These are phyloP conservation scores for Anacardium occidentale DNA, from an alignment of 345 rosid species.

Conservation along the genomic window DNA sequence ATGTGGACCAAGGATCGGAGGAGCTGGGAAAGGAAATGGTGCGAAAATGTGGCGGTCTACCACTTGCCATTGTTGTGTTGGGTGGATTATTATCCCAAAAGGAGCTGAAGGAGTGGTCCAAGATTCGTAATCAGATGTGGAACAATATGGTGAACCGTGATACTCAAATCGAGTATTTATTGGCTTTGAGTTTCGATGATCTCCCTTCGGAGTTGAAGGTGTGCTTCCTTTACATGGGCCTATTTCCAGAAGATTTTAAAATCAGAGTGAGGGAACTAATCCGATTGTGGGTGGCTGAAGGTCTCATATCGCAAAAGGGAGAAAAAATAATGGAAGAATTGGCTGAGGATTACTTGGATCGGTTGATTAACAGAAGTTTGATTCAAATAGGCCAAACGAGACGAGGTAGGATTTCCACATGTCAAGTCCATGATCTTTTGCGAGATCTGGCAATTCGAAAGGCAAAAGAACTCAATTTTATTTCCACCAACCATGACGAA, in stretches of 20 bases:
- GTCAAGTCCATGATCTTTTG: constrained; percentile 42
- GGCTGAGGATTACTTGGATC: constrained; percentile 23
- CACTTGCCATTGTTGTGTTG: constrained; percentile 20
- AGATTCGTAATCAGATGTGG: neutral
- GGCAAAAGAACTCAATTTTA: constrained; percentile 30
- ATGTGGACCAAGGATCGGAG: neutral
- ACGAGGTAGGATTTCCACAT: constrained; percentile 33
- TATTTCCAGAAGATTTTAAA: constrained; percentile 27
- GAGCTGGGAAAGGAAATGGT: constrained; percentile 14
- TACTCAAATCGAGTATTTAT: constrained; percentile 10
- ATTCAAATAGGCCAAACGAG: constrained; percentile 30
- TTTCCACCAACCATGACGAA: constrained; percentile 1
- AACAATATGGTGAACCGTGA: neutral
- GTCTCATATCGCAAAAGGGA: constrained; percentile 13
- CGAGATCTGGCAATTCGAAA: constrained; percentile 33
- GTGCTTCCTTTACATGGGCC: constrained; percentile 29
- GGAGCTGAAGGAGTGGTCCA: neutral
- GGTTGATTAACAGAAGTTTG: constrained; percentile 33
- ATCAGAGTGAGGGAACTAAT: constrained; percentile 16
- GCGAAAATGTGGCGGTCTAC: constrained; percentile 20
- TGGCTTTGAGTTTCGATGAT: constrained; percentile 33
- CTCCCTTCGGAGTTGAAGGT: constrained; percentile 32
- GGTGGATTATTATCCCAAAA: constrained; percentile 16
- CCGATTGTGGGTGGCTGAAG: constrained; percentile 27
- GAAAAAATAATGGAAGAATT: constrained; percentile 26